phyloP scores from a whole-genome alignment of 2,329 filamentous ascomycete species.

The Sporothrix humicola region DNA sequence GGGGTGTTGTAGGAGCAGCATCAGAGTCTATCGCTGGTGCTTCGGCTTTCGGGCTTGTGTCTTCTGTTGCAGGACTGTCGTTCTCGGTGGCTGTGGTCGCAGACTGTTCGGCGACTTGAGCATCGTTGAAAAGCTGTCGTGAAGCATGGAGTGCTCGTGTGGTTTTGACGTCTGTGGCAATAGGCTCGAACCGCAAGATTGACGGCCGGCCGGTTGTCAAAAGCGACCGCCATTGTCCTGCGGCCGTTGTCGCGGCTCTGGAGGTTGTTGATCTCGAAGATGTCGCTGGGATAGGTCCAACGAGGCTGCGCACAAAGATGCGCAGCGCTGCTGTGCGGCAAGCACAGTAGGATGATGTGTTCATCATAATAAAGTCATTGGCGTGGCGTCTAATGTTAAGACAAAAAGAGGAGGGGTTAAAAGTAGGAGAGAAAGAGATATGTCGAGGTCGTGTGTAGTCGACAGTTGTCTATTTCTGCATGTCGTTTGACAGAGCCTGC shows the following conservation, averaged over 20 bases:
- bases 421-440: not conserved
- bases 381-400: not conserved
- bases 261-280: not conserved
- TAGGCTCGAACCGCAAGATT: not conserved
- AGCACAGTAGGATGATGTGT: constrained; percentile 26
- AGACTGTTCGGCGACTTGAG: not conserved
- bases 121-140: not conserved
- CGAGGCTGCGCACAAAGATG: constrained; percentile 37
- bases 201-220: not conserved
- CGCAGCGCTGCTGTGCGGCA: constrained; percentile 36
- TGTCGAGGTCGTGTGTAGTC: not conserved
- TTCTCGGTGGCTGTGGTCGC: not conserved
- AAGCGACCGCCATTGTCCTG: not conserved
- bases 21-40: not conserved
- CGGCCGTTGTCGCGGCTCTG: not conserved
- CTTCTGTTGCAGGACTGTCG: not conserved
- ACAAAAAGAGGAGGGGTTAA: not conserved
- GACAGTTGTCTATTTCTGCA: not conserved
- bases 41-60: not conserved
- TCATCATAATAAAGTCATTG: constrained; percentile 32
- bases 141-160: constrained; percentile 6
- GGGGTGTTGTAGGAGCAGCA: not conserved
- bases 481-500: constrained; percentile 23
- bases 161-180: not conserved
- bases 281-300: not conserved